These are phyloP conservation scores for Penicillium macrosclerotiorum DNA, from an alignment of 495 filamentous ascomycete genomes.

Conservation along the genomic window DNA sequence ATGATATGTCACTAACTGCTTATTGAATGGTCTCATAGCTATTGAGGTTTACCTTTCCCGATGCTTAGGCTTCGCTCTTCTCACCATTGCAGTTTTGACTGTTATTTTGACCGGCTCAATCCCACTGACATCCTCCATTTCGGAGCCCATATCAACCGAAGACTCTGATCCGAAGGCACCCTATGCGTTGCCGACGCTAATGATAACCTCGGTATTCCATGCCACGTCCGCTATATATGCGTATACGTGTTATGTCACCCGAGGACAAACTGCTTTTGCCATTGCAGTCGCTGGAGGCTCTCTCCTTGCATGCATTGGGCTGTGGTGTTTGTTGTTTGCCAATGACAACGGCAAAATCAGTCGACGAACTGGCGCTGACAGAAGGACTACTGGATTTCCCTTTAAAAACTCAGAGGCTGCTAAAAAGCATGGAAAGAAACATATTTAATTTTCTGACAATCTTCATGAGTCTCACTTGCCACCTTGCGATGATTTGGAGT, in stretches of 20 bases:
- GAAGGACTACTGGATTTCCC: slow-evolving; percentile 77
- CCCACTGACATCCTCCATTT: slow-evolving; percentile 57
- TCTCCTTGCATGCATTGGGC: slow-evolving; percentile 56
- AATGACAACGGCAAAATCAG: slow-evolving; percentile 61
- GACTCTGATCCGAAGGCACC: slow-evolving; percentile 58
- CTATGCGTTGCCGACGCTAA: slow-evolving; percentile 65
- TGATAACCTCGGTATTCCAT: slow-evolving; percentile 67
- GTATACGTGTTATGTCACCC: slow-evolving; percentile 61
- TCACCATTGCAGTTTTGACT: slow-evolving; percentile 63
- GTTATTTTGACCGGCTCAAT: slow-evolving; percentile 72
- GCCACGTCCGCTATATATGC: slow-evolving; percentile 59
- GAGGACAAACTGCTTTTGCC: slow-evolving; percentile 51
- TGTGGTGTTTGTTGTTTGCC: slow-evolving; percentile 76
- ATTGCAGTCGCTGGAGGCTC: slow-evolving; percentile 52
- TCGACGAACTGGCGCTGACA: slow-evolving; percentile 72
- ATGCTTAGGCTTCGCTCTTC: slow-evolving; percentile 61
- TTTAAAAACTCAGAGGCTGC: slow-evolving; percentile 55
- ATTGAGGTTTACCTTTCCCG: slow-evolving; percentile 77
- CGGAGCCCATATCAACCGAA: slow-evolving; percentile 42
- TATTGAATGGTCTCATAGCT: slow-evolving; percentile 37
- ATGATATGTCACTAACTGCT: not conserved
- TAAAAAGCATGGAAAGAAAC: slow-evolving; percentile 55
- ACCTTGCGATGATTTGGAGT: too few species aligned
- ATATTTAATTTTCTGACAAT: not conserved
- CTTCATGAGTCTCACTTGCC: too few species aligned